Evolutionary conservation across 768 basidiomycete genomes (phyloP), one percentile per base, ranked within the genome.

Genomic region (Phaffia tasmanica): DNA sequence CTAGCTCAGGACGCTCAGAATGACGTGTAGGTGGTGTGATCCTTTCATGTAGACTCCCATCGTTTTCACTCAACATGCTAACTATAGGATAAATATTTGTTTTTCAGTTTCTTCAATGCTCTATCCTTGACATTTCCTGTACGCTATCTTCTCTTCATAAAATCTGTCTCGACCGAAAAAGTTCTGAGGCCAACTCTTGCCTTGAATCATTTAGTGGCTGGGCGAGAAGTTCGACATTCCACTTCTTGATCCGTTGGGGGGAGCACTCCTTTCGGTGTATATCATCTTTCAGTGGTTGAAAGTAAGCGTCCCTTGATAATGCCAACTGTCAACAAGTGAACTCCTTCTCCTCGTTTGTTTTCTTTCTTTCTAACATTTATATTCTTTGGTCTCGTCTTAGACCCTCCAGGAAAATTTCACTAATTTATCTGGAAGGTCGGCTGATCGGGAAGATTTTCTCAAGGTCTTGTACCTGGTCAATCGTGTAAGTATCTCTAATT

Each of bases 1-100:
- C 61, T 69, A 0, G 67, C 67, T 21, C 67, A 69, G n/a, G 67
- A 69, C 42, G 67, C 67, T 7, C 25, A 50, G 14, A 69, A 69
- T 50, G 67, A 69, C 29, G 63, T 69, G 63, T 63, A 4, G 3
- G 63, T 46, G 18, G 7, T 53, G 47, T 19, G 9, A 54, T 54
- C 53, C 8, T 18, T 15, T 50, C 15, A 50, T 27, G 8, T 54
- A 16, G 16, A n/a, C 16, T 4, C 16, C 16, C 53, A 54, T 27
- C 53, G 27, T 54, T 8, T 18, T n/a, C n/a, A n/a, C 16, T 27
- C n/a, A 27, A 5, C 16, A 4, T 54, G 5, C 53, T 27, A 16
- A 18, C 9, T 63, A n/a, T 25, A 32, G 18, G 7, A 1, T 35
- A 16, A 4, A 35, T 35, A 6, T 19, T 21, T 11, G 18, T 27